Evolutionary conservation across 2,329 filamentous ascomycete species (phyloP), one percentile per base, ranked within the genome.

Genomic region (Curvularia eragrostidis): DNA sequence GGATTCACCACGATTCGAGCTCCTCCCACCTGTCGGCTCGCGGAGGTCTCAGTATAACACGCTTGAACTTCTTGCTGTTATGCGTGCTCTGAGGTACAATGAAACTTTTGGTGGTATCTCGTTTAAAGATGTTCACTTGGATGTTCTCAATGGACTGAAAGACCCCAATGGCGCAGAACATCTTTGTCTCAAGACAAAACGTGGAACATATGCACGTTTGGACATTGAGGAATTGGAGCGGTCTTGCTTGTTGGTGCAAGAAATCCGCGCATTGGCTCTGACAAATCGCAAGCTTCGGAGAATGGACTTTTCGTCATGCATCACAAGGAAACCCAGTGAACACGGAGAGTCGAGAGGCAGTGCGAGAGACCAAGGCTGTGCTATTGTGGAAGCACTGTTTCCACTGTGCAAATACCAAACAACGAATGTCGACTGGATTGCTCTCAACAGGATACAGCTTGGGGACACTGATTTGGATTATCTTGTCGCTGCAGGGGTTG

Each of bases 341-440:
- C 75, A 78, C 39, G 71, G 74, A 23, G 77, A 79, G 38, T 75
- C 79, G 9, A 53, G 61, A 15, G 73, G 75, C 21, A 82, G 82
- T 52, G 80, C 81, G 15, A 82, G 83, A 63, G 87, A 89, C 67
- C 81, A 84, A 5, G 88, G 88, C 1, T 90, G 87, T 68, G 88
- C 87, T 39, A 87, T 91, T 48, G 85, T 89, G 18, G 87, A 89
- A 70, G 89, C 88, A 2, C 79, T 91, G 5, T 87, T 89, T 64
- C 87, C 88, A 1, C 78, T 91, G 5, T 90, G 87, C 74, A 86
- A 86, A 61, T 83, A 85, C 59, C 84, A 89, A 65, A 81, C 87
- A 23, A 91, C 89, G 0, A 89, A 87, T 65, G 85, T 91, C 18
- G 87, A 89, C 70, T 91, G 89, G 88, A 84, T 91, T 52, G 82